Conservation (phyloP, 345 rosid genomes). For the Salix caprea region DNA sequence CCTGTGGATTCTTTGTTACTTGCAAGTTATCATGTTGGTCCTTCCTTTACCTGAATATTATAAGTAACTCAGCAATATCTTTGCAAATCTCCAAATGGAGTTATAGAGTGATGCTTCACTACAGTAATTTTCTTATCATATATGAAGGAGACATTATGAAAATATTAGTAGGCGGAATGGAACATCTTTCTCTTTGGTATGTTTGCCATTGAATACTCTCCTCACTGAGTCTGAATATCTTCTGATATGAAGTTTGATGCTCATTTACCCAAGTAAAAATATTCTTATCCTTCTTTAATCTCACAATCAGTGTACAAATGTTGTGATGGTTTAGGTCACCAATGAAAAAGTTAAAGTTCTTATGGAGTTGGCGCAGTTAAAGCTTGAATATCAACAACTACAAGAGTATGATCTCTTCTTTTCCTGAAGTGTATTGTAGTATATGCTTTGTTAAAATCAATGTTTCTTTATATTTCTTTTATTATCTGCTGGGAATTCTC, state of each 20-base stretch:
- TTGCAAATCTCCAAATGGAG: not conserved
- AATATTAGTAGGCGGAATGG: not conserved
- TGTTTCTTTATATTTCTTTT: not conserved
- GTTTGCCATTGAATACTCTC: not conserved
- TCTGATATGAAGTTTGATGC: not conserved
- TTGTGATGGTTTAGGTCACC: conserved; percentile 55
- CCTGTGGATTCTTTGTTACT: conserved; percentile 2
- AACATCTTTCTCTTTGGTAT: not conserved
- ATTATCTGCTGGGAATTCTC: not conserved
- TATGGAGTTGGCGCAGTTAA: conserved; percentile 77
- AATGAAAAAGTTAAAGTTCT: conserved; percentile 96
- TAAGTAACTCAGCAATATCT: not conserved
- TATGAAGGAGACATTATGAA: not conserved
- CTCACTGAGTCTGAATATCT: not conserved
- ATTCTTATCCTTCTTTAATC: not conserved
- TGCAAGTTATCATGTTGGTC: not conserved
- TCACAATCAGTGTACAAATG: not conserved
- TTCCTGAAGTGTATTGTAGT: not conserved
- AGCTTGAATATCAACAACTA: conserved; percentile 60
- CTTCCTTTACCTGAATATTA: not conserved
- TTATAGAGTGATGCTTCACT: not conserved
- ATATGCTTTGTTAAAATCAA: not conserved
- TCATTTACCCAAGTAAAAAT: not conserved
- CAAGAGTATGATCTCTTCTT: conserved; percentile 51
- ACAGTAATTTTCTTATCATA: not conserved